phyloP scores from a whole-genome alignment of 2,329 filamentous ascomycete genomes.

The Lasiodiplodia sp. region DNA sequence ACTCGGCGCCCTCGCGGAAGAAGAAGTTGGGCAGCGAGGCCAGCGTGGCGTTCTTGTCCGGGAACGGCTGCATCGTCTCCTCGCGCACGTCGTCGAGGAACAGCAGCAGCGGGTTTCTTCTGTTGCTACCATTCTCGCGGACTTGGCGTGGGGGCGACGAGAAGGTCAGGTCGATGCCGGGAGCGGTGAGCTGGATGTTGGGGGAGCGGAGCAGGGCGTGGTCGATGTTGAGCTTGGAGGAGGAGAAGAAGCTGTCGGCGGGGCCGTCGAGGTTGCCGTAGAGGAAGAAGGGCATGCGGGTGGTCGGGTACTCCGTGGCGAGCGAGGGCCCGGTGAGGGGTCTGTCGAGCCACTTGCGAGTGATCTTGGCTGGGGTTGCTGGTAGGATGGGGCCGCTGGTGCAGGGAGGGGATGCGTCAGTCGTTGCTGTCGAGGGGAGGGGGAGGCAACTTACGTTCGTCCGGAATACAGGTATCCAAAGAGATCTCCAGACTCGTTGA shows the following conservation, averaged over 20 bases:
- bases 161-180: slow-evolving; percentile 9
- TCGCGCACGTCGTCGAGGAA: slow-evolving; percentile 45
- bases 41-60: slow-evolving; percentile 34
- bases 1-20: background rate
- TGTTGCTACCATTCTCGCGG: background rate
- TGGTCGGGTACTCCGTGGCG: slow-evolving; percentile 44
- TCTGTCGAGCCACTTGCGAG: slow-evolving; percentile 37
- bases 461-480: slow-evolving; percentile 9
- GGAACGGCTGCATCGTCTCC: slow-evolving; percentile 50
- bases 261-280: slow-evolving; percentile 56
- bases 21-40: slow-evolving; percentile 9
- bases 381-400: slow-evolving; percentile 31
- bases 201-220: slow-evolving; percentile 54
- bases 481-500: slow-evolving; percentile 29
- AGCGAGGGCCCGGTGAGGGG: slow-evolving; percentile 48
- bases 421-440: background rate
- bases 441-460: slow-evolving; percentile 4
- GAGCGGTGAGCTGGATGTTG: slow-evolving; percentile 49
- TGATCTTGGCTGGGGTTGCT: slow-evolving; percentile 40
- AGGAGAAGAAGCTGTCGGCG: slow-evolving; percentile 11
- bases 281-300: slow-evolving; percentile 55
- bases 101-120: slow-evolving; percentile 37
- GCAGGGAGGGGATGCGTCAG: background rate
- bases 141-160: background rate
- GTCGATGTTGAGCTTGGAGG: slow-evolving; percentile 47